Conservation (phyloP, 257 asterid genomes). For the Penstemon davidsonii region DNA sequence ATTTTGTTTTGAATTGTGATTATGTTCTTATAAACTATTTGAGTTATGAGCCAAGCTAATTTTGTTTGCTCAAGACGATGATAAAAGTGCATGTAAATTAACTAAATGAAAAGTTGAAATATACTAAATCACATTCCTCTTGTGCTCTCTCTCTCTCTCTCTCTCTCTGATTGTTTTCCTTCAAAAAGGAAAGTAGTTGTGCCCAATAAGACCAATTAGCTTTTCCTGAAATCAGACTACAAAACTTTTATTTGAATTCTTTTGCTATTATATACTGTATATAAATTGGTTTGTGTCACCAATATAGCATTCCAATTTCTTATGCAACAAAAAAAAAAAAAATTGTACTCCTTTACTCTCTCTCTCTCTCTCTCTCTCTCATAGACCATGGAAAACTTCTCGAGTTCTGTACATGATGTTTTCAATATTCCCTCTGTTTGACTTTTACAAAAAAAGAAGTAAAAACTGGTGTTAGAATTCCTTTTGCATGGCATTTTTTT, state of each 20-base stretch:
- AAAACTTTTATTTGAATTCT: conserved; percentile 13
- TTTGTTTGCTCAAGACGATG: no score
- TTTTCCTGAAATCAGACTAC: conserved; percentile 23
- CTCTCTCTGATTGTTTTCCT: no score
- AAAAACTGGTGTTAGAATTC: conserved; percentile 8
- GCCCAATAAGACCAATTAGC: background rate
- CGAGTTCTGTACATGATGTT: background rate
- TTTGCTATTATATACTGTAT: background rate
- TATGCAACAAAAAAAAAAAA: conserved; percentile 2
- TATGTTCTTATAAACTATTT: conserved; percentile 14
- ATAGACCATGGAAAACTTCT: conserved; percentile 12
- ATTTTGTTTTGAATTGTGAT: background rate
- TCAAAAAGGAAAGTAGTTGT: no score
- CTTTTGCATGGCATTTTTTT: conserved; percentile 23
- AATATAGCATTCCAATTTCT: background rate
- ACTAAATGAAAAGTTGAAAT: no score
- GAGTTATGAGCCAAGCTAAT: background rate
- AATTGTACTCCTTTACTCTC: background rate
- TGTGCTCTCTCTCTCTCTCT: background rate
- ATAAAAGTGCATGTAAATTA: no score
- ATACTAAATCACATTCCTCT: no score
- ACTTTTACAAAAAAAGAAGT: no score
- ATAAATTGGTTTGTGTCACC: conserved; percentile 2
- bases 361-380: background rate
- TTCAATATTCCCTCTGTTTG: no score